Conservation (phyloP, 495 filamentous ascomycete species). For the Aspergillus coremiiformis region DNA sequence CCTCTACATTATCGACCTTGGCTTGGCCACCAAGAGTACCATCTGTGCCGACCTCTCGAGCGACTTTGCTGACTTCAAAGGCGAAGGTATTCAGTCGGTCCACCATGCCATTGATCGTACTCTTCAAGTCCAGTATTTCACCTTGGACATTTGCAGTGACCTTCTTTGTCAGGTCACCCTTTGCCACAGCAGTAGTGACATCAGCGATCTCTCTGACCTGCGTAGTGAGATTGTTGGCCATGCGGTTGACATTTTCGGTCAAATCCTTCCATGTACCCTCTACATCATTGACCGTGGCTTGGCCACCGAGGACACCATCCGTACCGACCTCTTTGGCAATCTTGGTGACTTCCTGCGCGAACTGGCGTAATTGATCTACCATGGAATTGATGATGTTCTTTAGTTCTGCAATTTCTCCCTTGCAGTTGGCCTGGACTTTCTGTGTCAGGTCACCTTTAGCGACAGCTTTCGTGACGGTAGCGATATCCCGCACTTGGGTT, state of each 20-base stretch:
- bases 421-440: slow-evolving; percentile 94
- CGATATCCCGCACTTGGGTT: slow-evolving; percentile 96
- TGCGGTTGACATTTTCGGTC: slow-evolving; percentile 96
- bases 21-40: slow-evolving; percentile 94
- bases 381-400: slow-evolving; percentile 99
- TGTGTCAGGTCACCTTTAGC: slow-evolving; percentile 94
- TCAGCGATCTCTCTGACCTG: slow-evolving; percentile 98
- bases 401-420: slow-evolving; percentile 90
- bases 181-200: slow-evolving; percentile 93
- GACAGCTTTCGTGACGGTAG: slow-evolving; percentile 96
- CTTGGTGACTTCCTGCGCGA: slow-evolving; percentile 95
- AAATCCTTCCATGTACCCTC: slow-evolving; percentile 97
- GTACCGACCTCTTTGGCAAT: slow-evolving; percentile 97
- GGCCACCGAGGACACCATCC: slow-evolving; percentile 88
- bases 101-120: slow-evolving; percentile 99
- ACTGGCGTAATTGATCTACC: slow-evolving; percentile 96
- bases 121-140: slow-evolving; percentile 91
- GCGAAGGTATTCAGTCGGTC: slow-evolving; percentile 95
- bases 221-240: slow-evolving; percentile 97
- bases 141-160: slow-evolving; percentile 93
- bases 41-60: slow-evolving; percentile 95
- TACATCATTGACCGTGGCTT: slow-evolving; percentile 94
- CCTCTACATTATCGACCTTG: slow-evolving; percentile 94
- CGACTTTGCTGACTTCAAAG: slow-evolving; percentile 97
- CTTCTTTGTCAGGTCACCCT: slow-evolving; percentile 90